phyloP scores from a whole-genome alignment of 495 filamentous ascomycete genomes.

The Talaromyces trachyspermus region DNA sequence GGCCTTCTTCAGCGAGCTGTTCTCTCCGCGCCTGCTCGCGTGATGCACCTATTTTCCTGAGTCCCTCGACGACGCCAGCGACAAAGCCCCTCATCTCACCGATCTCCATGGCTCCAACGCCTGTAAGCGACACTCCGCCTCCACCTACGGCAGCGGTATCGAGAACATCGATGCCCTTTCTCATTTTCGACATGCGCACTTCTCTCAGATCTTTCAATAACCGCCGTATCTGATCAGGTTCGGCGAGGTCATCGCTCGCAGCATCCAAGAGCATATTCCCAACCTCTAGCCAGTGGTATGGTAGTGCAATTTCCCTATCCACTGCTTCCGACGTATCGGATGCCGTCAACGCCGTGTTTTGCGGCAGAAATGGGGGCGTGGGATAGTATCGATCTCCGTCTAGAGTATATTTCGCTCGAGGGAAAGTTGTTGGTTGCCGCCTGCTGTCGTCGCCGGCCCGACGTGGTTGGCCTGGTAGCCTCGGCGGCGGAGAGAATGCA shows the following conservation, averaged over 20 bases:
- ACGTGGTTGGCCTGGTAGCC: slow-evolving; percentile 43
- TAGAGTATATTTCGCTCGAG: slow-evolving; percentile 34
- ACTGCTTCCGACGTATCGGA: slow-evolving; percentile 24
- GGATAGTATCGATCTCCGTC: slow-evolving; percentile 36
- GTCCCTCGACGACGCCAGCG: slow-evolving; percentile 74
- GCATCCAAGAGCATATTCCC: slow-evolving; percentile 76
- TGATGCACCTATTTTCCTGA: slow-evolving; percentile 47
- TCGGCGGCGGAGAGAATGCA: slow-evolving; percentile 69
- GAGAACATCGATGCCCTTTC: slow-evolving; percentile 61
- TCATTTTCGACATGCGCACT: slow-evolving; percentile 82
- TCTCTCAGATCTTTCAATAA: slow-evolving; percentile 79
- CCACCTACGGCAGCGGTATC: slow-evolving; percentile 54
- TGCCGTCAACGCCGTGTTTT: slow-evolving; percentile 22
- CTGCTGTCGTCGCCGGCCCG: slow-evolving; percentile 17
- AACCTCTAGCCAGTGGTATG: slow-evolving; percentile 91
- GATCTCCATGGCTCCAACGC: slow-evolving; percentile 86
- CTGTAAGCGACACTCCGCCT: slow-evolving; percentile 67
- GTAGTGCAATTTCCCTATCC: slow-evolving; percentile 40
- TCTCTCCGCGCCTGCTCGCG: slow-evolving; percentile 42
- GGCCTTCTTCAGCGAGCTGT: slow-evolving; percentile 37
- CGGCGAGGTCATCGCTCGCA: slow-evolving; percentile 77
- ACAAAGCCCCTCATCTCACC: slow-evolving; percentile 82
- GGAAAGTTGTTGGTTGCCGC: slow-evolving; percentile 21
- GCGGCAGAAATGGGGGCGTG: slow-evolving; percentile 34
- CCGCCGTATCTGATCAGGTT: slow-evolving; percentile 64